Base-by-base conservation (phyloP, 495 filamentous ascomycete species). In the Penicillium chermesinum region DNA sequence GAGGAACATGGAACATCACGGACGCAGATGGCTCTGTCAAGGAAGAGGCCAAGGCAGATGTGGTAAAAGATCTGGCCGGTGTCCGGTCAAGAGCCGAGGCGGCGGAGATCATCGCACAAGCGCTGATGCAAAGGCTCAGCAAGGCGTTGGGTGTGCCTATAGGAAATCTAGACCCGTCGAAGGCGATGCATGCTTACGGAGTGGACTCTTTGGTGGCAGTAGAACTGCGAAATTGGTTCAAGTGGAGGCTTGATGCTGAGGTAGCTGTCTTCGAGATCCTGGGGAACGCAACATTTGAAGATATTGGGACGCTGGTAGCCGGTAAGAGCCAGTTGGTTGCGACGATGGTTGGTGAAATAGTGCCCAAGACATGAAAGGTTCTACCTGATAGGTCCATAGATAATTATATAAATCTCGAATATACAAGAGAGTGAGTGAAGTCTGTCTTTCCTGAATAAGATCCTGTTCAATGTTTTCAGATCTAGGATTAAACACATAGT, bases 191-290 rank as follows among this genome's bases (percentile, higher is more conserved):
- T 15, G 40, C 47, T 6, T 68, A 65, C 47, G 67, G 67, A 8
- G 46, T 70, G 1, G 68, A 71, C 27, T 68, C 36, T 2, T 38
- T 48, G n/a, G 46, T 48, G 21, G 46, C 46, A 2, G 38, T 48
- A 0, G 46, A 48, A 59, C 7, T 48, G 67, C n/a, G 55, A 57
- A 8, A 59, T 20, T 71, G 68, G 68, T 13, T 67, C 3, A 41
- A 38, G 7, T 59, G 63, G 41, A 58, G 62, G 27, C 52, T 65
- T 7, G 48, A 61, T 18, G 55, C 57, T 10, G 52, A 63, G 17
- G 36, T 66, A 13, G 39, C 50, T 0, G 54, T 71, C 1, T 67
- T 71, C 54, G 67, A 71, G n/a, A 57, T 66, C 30, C 4, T 39
- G 10, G 25, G 25, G 10, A 10, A 10, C 4, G 25, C 35, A 17